These are phyloP conservation scores for Hordeum marinum DNA, from an alignment of 176 grass and related monocot species.

Conservation along the genomic window DNA sequence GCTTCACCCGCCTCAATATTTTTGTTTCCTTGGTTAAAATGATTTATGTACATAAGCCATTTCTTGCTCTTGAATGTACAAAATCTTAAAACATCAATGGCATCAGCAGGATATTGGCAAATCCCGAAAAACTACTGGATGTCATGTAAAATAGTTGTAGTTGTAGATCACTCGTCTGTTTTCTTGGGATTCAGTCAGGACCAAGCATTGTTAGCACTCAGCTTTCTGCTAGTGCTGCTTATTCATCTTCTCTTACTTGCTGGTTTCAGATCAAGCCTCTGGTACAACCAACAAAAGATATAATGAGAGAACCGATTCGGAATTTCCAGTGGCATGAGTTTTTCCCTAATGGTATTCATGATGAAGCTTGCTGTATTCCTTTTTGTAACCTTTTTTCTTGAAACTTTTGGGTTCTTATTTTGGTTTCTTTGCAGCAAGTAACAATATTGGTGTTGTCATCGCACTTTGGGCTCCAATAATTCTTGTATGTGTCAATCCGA, in stretches of 20 bases:
- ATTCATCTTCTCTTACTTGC: slow-evolving; percentile 18
- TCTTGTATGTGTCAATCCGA: slow-evolving; percentile 44
- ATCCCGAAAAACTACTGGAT: not conserved
- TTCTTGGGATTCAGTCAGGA: not conserved
- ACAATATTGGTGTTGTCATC: slow-evolving; percentile 91
- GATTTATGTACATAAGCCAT: not conserved
- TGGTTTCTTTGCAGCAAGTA: slow-evolving; percentile 59
- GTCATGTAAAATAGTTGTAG: not conserved
- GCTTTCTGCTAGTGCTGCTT: not conserved
- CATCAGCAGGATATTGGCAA: not conserved
- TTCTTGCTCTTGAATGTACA: not conserved
- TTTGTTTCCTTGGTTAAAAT: slow-evolving; percentile 9
- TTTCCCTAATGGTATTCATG: slow-evolving; percentile 76
- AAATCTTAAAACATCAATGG: not conserved
- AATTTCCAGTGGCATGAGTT: slow-evolving; percentile 91
- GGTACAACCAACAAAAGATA: slow-evolving; percentile 86
- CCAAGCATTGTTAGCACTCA: not conserved
- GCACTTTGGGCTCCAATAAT: slow-evolving; percentile 97
- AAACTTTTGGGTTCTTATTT: slow-evolving; percentile 27
- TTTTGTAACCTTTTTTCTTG: not conserved
- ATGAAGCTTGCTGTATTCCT: slow-evolving; percentile 13
- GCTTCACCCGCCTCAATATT: not conserved
- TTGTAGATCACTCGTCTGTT: not conserved
- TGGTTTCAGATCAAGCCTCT: slow-evolving; percentile 88
- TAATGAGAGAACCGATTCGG: slow-evolving; percentile 69